Conservation (phyloP, 1,284 basidiomycete species). For the Rhodotorula sp. region DNA sequence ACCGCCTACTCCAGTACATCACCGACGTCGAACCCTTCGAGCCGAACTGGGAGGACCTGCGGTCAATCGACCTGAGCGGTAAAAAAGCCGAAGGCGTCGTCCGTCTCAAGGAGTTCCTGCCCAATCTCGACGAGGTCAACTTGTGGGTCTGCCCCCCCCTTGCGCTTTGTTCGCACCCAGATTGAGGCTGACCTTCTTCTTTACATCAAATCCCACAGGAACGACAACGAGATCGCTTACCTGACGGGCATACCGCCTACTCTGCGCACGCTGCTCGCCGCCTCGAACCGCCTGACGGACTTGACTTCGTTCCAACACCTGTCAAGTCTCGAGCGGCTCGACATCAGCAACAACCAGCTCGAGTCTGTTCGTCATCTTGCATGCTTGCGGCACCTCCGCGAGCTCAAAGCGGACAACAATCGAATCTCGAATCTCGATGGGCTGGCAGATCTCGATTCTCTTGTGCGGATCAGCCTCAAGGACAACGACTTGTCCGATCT, state of each 20-base stretch:
- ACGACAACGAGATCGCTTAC: constrained; percentile 77
- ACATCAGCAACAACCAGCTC: constrained; percentile 86
- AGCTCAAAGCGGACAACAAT: constrained; percentile 85
- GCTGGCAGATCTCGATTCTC: constrained; percentile 70
- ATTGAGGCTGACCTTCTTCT: not conserved
- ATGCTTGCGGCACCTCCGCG: constrained; percentile 77
- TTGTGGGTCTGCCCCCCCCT: constrained; percentile 59
- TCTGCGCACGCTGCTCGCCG: constrained; percentile 75
- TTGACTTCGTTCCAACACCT: constrained; percentile 88
- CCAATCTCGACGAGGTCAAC: constrained; percentile 72
- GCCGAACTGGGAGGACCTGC: constrained; percentile 85
- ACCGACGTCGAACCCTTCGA: constrained; percentile 95
- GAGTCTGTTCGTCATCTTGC: constrained; percentile 79
- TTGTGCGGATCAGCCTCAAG: constrained; percentile 78
- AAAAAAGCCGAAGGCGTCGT: constrained; percentile 84
- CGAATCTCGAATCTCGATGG: constrained; percentile 73
- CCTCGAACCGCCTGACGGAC: constrained; percentile 77
- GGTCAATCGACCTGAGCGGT: constrained; percentile 70
- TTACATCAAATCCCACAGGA: constrained; percentile 50
- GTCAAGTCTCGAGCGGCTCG: constrained; percentile 77
- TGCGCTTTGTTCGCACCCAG: not conserved
- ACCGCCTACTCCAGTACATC: constrained; percentile 83
- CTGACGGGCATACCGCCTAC: constrained; percentile 77
- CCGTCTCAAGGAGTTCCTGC: constrained; percentile 88
- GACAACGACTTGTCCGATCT: constrained; percentile 68